phyloP scores from a whole-genome alignment of 768 basidiomycete species.

The Cystofilobasidium macerans region DNA sequence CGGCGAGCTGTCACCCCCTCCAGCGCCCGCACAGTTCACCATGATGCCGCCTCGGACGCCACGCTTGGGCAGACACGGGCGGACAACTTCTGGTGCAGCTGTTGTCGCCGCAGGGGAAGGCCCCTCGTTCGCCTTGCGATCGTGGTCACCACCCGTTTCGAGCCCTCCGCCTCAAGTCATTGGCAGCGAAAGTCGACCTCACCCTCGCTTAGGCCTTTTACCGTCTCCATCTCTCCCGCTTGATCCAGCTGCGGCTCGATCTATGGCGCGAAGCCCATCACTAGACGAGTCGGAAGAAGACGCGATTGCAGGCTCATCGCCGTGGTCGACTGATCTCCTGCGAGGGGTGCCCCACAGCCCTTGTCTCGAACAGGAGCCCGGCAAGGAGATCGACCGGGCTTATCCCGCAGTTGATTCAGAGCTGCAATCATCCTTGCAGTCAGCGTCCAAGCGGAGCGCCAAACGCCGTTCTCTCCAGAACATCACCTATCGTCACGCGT shows the following conservation, averaged over 20 bases:
- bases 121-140: too few species aligned
- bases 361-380: too few species aligned
- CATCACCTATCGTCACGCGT: neutral
- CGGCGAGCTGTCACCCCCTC: neutral
- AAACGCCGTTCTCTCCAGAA: neutral
- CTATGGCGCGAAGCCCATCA: neutral
- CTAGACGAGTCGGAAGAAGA: neutral
- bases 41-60: constrained; percentile 22
- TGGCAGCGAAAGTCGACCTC: neutral
- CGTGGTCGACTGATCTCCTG: neutral
- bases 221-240: neutral
- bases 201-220: neutral
- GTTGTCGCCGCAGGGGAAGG: neutral
- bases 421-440: too few species aligned
- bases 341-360: too few species aligned
- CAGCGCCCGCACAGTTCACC: neutral
- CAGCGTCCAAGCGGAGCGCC: neutral
- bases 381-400: too few species aligned
- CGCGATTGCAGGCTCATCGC: neutral
- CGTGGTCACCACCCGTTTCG: too few species aligned
- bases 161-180: too few species aligned
- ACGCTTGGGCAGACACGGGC: neutral
- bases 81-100: neutral
- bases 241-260: neutral
- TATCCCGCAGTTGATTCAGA: too few species aligned